Conservation (phyloP, 352 stramenopile species). For the Phytophthora megakarya region DNA sequence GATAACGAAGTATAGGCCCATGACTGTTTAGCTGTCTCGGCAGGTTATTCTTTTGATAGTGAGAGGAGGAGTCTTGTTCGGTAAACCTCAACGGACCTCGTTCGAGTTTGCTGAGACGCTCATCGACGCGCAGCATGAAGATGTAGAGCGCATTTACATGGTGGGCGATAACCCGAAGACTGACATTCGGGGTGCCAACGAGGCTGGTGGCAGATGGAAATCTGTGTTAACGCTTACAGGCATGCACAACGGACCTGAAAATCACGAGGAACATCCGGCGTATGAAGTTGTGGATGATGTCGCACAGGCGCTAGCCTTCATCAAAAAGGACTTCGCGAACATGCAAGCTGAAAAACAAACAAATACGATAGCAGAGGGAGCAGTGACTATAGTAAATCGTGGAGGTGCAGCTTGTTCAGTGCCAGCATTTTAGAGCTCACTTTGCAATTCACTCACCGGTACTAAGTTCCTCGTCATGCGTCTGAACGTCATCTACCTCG, state of each 20-base stretch:
- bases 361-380: too few relatives aligned
- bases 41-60: too few relatives aligned
- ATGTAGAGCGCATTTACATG: conserved; percentile 86
- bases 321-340: conserved; percentile 72
- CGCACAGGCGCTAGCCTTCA: conserved; percentile 68
- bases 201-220: conserved; percentile 76
- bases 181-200: conserved; percentile 83
- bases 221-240: conserved; percentile 85
- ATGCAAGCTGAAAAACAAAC: conserved; percentile 23
- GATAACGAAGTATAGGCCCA: too few relatives aligned
- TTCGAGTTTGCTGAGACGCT: conserved; percentile 80
- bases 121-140: conserved; percentile 67
- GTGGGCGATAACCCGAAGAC: conserved; percentile 85
- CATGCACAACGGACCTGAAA: conserved; percentile 75
- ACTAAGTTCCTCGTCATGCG: too few relatives aligned
- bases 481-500: too few relatives aligned
- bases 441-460: too few relatives aligned
- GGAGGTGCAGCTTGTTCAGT: too few relatives aligned
- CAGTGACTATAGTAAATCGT: too few relatives aligned
- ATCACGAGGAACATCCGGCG: conserved; percentile 65
- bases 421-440: too few relatives aligned
- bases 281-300: conserved; percentile 83
- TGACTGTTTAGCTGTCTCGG: too few relatives aligned
- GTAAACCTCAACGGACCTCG: conserved; percentile 79
- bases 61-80: too few relatives aligned